These are phyloP conservation scores for Penicillium olsonii DNA, from an alignment of 2,329 filamentous ascomycete genomes.

Conservation along the genomic window DNA sequence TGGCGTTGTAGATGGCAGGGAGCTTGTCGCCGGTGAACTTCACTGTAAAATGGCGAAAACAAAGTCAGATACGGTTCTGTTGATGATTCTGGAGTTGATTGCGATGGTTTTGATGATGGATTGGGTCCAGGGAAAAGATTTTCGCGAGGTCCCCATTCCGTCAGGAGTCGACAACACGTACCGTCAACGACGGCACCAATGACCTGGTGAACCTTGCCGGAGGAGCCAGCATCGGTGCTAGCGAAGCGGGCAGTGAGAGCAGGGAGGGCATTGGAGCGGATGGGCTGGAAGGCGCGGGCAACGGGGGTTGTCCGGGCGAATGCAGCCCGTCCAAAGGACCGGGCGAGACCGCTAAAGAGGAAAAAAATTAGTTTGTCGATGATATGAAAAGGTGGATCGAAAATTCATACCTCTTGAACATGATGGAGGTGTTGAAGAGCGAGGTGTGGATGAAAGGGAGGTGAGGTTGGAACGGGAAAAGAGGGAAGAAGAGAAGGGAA, in stretches of 20 bases:
- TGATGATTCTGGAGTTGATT: conserved; percentile 28
- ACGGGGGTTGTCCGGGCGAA: conserved; percentile 58
- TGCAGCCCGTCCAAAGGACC: conserved; percentile 63
- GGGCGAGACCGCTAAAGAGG: conserved; percentile 61
- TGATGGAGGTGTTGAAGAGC: conserved; percentile 53
- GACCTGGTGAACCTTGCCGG: conserved; percentile 74
- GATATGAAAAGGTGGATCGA: conserved; percentile 21
- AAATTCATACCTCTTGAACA: conserved; percentile 62
- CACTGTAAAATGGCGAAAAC: conserved; percentile 58
- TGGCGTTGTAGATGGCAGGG: conserved; percentile 94
- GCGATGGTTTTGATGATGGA: conserved; percentile 38
- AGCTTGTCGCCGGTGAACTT: conserved; percentile 96
- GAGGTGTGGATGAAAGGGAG: conserved; percentile 30
- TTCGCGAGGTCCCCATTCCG: conserved; percentile 34
- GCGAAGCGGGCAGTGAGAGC: conserved; percentile 64
- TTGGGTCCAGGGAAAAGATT: conserved; percentile 46
- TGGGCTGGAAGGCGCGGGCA: conserved; percentile 58
- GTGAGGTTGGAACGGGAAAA: conserved; percentile 27
- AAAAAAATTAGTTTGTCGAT: conserved; percentile 36
- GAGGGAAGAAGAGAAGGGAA: conserved; percentile 37
- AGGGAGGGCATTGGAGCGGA: conserved; percentile 59
- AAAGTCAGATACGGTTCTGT: conserved; percentile 32
- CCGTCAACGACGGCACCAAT: conserved; percentile 99
- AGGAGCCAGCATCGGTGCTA: conserved; percentile 56
- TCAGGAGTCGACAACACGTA: conserved; percentile 53